Base-by-base conservation (phyloP, 2,329 filamentous ascomycete genomes). In the Beauveria sp. region DNA sequence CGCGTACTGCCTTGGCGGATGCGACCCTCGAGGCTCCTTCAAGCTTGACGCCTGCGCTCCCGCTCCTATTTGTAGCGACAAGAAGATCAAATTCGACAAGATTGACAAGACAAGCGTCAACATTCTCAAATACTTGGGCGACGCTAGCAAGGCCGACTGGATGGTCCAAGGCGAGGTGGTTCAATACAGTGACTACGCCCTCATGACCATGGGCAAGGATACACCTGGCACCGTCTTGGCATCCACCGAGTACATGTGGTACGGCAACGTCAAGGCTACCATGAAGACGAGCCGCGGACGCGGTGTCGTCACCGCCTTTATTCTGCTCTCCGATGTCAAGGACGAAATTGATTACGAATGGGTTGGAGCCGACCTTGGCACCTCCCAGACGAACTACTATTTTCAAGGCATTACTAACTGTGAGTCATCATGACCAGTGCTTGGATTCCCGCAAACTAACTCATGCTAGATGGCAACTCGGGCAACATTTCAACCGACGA, bases 301-400 rank as follows among this genome's bases (percentile, higher is more conserved):
- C 51, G 95, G 95, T 81, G 95, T 99, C 24, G 89, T 99, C n/a
- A 96, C 92, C 2, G 93, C 92, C 34, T 99, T 99, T 73, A 99
- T 99, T 73, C 80, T 98, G 71, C 86, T 97, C 75, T 93, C 90
- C 42, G 93, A 98, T 70, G 89, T 96, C 71, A 96, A 97, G 82
- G 95, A 99, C 71, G 95, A 99, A 76, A 96, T 99, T 70, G 95
- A 99, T 78, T 98, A 91, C 73, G 95, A 99, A 75, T 98, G 89
- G 73, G 84, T 99, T 60, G 95, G 95, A 66, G 83, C 83, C 50
- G 90, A 97, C 70, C 80, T 96, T 65, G 71, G 80, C 52, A 84
- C 82, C 65, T 90, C 89, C 20, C 93, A 99, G 79, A 95, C 92
- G 72, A 99, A 99, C 79, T 99, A 87, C 80, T 99, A 97, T 78